A percentile compares a stretch with the other conserved stretches of the same genome.
phyloP scores from a whole-genome alignment of 1,284 basidiomycete species.

The Schizophyllum commune region DNA sequence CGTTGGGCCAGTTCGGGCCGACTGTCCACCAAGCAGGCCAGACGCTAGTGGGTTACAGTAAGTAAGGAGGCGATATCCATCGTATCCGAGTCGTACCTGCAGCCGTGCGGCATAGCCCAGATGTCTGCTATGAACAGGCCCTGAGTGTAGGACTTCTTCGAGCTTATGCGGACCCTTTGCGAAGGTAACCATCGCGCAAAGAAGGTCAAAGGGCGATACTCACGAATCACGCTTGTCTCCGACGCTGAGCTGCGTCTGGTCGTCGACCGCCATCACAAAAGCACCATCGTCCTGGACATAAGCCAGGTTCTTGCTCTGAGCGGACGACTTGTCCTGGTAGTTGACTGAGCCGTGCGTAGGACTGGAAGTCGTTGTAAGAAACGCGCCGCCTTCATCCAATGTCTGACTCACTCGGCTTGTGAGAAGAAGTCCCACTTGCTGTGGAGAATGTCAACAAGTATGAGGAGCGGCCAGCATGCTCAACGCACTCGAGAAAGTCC shows the following conservation, averaged over 20 bases:
- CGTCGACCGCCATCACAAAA: constrained; percentile 20
- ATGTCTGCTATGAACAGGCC: constrained; percentile 70
- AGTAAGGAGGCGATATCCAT: background rate
- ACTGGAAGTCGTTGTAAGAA: background rate
- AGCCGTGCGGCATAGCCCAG: constrained; percentile 61
- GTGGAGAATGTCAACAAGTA: background rate
- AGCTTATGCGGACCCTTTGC: constrained; percentile 54
- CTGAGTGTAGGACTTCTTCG: constrained; percentile 47
- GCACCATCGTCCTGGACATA: constrained; percentile 21
- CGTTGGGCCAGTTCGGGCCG: constrained; percentile 65
- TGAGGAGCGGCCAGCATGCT: constrained; percentile 30
- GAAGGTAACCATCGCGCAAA: constrained; percentile 1
- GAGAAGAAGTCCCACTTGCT: constrained; percentile 23
- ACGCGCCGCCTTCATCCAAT: background rate
- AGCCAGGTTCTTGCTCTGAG: constrained; percentile 10
- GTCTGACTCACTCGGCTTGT: constrained; percentile 7
- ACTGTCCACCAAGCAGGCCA: constrained; percentile 73
- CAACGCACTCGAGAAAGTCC: constrained; percentile 26
- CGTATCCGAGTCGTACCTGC: constrained; percentile 15
- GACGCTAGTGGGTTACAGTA: constrained; percentile 23
- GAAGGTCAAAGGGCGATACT: constrained; percentile 7
- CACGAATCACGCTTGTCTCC: constrained; percentile 18
- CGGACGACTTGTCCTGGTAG: constrained; percentile 16
- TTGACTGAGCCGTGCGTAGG: constrained; percentile 22
- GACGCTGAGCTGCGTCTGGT: constrained; percentile 12